These are phyloP conservation scores for Sanguinoderma infundibulare DNA, from an alignment of 1,284 basidiomycete genomes.

Conservation along the genomic window DNA sequence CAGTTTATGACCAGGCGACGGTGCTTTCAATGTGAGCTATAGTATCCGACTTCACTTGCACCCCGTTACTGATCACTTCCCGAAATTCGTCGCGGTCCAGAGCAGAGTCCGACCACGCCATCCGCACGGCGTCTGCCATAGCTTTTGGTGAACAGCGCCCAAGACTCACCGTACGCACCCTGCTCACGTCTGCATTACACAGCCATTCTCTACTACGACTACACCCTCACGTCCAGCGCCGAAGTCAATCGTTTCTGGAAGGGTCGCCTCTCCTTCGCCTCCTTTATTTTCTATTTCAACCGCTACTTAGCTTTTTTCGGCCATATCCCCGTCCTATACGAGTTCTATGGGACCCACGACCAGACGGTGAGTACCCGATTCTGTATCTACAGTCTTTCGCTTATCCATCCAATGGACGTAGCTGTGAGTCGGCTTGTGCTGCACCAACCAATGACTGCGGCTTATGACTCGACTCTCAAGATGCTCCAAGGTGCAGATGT, in stretches of 20 bases:
- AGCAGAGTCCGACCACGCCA: not conserved
- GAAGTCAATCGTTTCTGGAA: conserved; percentile 24
- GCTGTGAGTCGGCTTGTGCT: not conserved
- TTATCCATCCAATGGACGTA: not conserved
- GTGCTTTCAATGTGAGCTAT: not conserved
- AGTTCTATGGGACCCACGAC: conserved; percentile 2
- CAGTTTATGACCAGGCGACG: not conserved
- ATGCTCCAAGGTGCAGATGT: conserved; percentile 3
- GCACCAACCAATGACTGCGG: not conserved
- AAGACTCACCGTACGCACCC: no score
- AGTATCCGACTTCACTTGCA: no score
- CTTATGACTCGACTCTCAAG: no score
- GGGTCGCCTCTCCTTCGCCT: not conserved
- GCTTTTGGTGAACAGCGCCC: not conserved
- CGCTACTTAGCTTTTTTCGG: conserved; percentile 11
- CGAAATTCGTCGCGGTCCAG: not conserved
- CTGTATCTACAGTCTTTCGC: not conserved
- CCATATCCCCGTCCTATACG: conserved; percentile 3
- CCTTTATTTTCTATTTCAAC: conserved; percentile 14
- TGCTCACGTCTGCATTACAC: not conserved
- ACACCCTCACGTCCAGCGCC: conserved; percentile 33
- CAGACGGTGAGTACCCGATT: not conserved
- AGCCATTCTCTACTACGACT: conserved; percentile 10
- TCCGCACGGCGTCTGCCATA: not conserved
- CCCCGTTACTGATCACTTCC: not conserved